Evolutionary conservation across 208 protist genomes (phyloP), one percentile per base, ranked within the genome.

Genomic region (Angomonas ambiguus): DNA sequence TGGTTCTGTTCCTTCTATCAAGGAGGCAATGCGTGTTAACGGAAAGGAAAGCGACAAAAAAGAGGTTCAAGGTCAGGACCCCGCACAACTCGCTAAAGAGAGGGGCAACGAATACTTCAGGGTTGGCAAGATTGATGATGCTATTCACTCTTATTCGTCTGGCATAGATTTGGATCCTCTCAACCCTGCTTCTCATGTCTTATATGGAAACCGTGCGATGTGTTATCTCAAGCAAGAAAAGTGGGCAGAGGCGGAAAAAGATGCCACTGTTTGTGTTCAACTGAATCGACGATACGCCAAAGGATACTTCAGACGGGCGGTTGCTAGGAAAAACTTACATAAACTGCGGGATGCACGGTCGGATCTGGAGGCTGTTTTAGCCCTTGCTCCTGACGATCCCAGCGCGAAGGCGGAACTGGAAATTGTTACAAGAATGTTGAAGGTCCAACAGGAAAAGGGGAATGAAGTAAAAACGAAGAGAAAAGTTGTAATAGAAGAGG

Each of bases 191-290:
- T 80, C 83, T 11, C 80, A 95, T 69, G 71, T 97, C 18, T 69
- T 97, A 11, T 94, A 95, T 69, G 83, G 78, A 45, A 97, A 97
- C 65, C 82, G 90, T 27, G 72, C 89, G 0, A 86, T 95, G 80
- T 93, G 87, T 64, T 86, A 88, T 55, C 72, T 97, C 38, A 95
- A 94, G 66, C 58, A 82, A 22, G 70, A 76, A 13, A 57, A 80
- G 51, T 95, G 89, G 88, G 72, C 60, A 0, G 71, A 83, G 18
- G 92, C 92, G 0, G 92, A 97, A 65, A 77, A 80, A 51, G 92
- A 97, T 60, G 85, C 89, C 20, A 85, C 85, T 10, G 80, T 66
- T 3, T 93, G 86, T 55, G 56, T 95, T 45, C 79, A 87, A 53
- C 72, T 93, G 76, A 91, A 93, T 62, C 77, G 75, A n/a, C 76